A percentile compares a stretch with the other conserved stretches of the same genome.
Evolutionary conservation across 2,329 filamentous ascomycete genomes (phyloP).

Genomic region (Ophiostoma perfectum): DNA sequence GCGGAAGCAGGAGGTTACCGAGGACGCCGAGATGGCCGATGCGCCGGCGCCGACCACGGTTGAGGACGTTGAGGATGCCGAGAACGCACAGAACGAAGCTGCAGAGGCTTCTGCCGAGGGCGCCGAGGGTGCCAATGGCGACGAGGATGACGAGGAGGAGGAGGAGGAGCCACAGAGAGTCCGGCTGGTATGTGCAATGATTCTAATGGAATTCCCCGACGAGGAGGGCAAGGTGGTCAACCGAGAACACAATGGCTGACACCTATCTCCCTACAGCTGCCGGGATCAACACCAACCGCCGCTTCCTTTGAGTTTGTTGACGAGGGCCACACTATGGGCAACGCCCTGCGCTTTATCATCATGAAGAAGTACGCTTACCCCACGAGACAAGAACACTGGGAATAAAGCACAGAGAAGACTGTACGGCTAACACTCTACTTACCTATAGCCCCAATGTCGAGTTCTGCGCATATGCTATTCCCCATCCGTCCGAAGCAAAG

Average conservation of each 20-base stretch:
- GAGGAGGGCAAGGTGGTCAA: not conserved
- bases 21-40: conserved; percentile 42
- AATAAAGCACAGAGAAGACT: not conserved
- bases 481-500: conserved; percentile 89
- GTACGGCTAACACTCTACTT: not conserved
- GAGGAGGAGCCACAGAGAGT: conserved; percentile 52
- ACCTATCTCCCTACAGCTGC: conserved; percentile 52
- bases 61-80: conserved; percentile 20
- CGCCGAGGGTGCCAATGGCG: conserved; percentile 26
- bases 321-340: conserved; percentile 93
- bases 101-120: conserved; percentile 8
- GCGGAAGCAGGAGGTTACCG: conserved; percentile 25
- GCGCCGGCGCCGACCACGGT: conserved; percentile 29
- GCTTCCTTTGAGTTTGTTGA: conserved; percentile 92
- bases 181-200: conserved; percentile 48
- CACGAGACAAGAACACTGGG: not conserved
- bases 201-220: not conserved
- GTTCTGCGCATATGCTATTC: conserved; percentile 97
- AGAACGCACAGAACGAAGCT: conserved; percentile 27
- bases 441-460: conserved; percentile 77
- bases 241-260: not conserved
- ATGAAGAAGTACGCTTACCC: conserved; percentile 80
- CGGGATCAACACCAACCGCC: conserved; percentile 77
- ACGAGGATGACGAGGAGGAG: conserved; percentile 40
- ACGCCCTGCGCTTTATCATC: conserved; percentile 88